phyloP scores from a whole-genome alignment of 371 early-diverging fungal genomes.

The Mortierella sp. region DNA sequence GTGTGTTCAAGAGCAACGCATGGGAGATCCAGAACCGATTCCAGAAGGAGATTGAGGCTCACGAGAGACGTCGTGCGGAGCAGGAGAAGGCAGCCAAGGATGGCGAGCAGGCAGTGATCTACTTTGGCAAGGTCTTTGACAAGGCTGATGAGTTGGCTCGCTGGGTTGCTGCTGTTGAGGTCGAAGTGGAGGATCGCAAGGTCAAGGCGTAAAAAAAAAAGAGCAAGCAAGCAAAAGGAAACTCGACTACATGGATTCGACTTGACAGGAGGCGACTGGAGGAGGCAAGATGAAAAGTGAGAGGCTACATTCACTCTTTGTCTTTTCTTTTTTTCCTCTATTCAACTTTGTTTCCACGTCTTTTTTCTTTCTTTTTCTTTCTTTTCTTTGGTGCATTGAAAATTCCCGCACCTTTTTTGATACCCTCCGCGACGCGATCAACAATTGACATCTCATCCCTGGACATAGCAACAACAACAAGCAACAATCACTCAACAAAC shows the following conservation, averaged over 20 bases:
- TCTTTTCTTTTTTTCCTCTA: neutral
- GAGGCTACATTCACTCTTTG: neutral
- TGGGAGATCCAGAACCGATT: constrained; percentile 91
- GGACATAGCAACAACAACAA: neutral
- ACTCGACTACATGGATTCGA: neutral
- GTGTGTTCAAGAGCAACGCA: constrained; percentile 83
- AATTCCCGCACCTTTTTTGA: constrained; percentile 16
- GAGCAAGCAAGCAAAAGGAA: neutral
- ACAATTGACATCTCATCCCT: neutral
- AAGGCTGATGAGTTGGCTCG: constrained; percentile 66
- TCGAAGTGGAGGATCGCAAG: constrained; percentile 58
- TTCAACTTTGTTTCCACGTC: neutral
- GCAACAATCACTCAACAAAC: neutral
- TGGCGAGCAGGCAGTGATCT: constrained; percentile 76
- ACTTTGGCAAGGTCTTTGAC: constrained; percentile 72
- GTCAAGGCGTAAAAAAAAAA: constrained; percentile 38
- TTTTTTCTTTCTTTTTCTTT: constrained; percentile 4
- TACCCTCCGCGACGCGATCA: constrained; percentile 18
- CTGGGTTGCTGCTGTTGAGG: constrained; percentile 62
- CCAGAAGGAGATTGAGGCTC: constrained; percentile 82
- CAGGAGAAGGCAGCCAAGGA: constrained; percentile 66
- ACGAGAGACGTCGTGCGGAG: constrained; percentile 76
- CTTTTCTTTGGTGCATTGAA: neutral
- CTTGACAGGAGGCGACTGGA: neutral
- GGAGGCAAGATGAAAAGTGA: neutral